A percentile compares a stretch with the other conserved stretches of the same genome.
phyloP scores from a whole-genome alignment of 805 yeast species.

The Ogataea henricii region DNA sequence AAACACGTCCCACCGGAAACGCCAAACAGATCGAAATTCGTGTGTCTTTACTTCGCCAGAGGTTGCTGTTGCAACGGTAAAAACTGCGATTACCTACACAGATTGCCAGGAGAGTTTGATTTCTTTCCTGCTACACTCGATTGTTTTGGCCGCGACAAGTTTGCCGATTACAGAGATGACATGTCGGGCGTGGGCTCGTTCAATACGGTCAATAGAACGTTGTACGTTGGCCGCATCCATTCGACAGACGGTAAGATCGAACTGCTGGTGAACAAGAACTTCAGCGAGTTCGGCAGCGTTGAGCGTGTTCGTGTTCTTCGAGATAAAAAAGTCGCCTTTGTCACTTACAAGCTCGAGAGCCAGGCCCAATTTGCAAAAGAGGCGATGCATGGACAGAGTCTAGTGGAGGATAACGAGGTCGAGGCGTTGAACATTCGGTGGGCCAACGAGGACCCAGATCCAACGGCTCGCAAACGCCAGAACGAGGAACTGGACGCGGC shows the following conservation, averaged over 20 bases:
- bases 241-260: constrained; percentile 42
- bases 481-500: constrained; percentile 51
- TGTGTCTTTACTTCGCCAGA: constrained; percentile 85
- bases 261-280: constrained; percentile 47
- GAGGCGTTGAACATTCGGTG: constrained; percentile 75
- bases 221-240: constrained; percentile 68
- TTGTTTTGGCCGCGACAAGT: constrained; percentile 91
- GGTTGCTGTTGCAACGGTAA: constrained; percentile 84
- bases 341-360: constrained; percentile 64
- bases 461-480: constrained; percentile 54
- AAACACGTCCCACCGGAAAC: constrained; percentile 36
- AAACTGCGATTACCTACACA: constrained; percentile 74
- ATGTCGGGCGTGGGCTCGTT: constrained; percentile 94
- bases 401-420: constrained; percentile 48
- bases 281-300: constrained; percentile 75
- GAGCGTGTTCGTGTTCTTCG: constrained; percentile 64
- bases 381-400: constrained; percentile 84
- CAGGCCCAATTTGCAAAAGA: constrained; percentile 95
- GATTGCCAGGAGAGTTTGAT: constrained; percentile 69
- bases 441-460: constrained; percentile 91
- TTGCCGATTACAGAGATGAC: constrained; percentile 80
- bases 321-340: constrained; percentile 72
- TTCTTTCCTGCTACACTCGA: constrained; percentile 65
- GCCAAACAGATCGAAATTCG: constrained; percentile 40
- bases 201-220: constrained; percentile 64